Conservation (phyloP, 176 grass and related monocot species). For the Oryza coarctata region DNA sequence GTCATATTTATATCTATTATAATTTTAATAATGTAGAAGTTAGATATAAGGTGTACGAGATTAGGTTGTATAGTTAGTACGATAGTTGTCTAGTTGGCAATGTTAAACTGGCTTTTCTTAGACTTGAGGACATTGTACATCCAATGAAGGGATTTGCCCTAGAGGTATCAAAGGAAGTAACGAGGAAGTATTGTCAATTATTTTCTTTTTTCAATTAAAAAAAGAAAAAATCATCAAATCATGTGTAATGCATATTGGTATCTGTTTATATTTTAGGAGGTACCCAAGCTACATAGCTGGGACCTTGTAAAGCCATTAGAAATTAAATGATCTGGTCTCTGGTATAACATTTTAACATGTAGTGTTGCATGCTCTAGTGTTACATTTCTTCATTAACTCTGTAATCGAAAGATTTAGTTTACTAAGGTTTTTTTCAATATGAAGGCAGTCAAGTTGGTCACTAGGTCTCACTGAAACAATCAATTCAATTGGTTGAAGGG, state of each 20-base stretch:
- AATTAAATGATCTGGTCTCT: background rate
- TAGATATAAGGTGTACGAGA: too few species aligned
- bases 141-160: background rate
- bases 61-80: too few species aligned
- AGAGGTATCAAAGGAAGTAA: background rate
- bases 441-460: conserved; percentile 89
- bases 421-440: conserved; percentile 33
- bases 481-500: conserved; percentile 64
- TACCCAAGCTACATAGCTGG: background rate
- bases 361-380: background rate
- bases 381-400: background rate
- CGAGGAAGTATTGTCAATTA: too few species aligned
- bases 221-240: background rate
- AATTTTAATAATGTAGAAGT: background rate
- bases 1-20: too few species aligned
- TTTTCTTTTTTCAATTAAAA: background rate
- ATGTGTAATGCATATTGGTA: background rate
- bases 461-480: conserved; percentile 72
- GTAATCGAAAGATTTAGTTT: background rate
- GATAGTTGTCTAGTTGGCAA: too few species aligned
- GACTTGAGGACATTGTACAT: too few species aligned
- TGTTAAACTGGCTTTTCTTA: too few species aligned
- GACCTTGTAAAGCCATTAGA: background rate
- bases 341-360: background rate
- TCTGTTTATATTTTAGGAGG: background rate